phyloP scores from a whole-genome alignment of 257 asterid species.

The Eustoma russellianum region DNA sequence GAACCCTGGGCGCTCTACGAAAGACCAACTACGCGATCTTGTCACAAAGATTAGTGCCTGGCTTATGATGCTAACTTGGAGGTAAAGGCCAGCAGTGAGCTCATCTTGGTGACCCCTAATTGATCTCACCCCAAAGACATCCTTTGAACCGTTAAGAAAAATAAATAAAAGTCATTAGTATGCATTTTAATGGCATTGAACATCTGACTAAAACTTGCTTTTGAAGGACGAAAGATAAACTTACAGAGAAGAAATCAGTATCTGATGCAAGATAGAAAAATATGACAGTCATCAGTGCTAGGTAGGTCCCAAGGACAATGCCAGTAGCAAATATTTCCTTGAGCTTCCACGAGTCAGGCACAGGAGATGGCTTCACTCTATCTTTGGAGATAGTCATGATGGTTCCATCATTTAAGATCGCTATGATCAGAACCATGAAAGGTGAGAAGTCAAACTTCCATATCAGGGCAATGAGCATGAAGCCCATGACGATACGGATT shows the following conservation, averaged over 20 bases:
- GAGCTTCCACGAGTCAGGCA: slow-evolving; percentile 93
- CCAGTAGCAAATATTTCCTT: slow-evolving; percentile 88
- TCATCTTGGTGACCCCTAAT: slow-evolving; percentile 34
- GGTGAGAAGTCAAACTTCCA: slow-evolving; percentile 95
- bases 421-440: slow-evolving; percentile 84
- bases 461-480: slow-evolving; percentile 78
- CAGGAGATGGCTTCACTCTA: slow-evolving; percentile 78
- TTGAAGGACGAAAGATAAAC: not conserved
- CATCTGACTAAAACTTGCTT: too few relatives aligned
- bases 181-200: too few relatives aligned
- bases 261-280: slow-evolving; percentile 72
- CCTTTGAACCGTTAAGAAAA: slow-evolving; percentile 20
- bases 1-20: slow-evolving; percentile 69
- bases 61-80: slow-evolving; percentile 91
- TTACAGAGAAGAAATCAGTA: slow-evolving; percentile 60
- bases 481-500: slow-evolving; percentile 80
- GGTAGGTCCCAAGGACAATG: slow-evolving; percentile 75
- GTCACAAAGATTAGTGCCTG: slow-evolving; percentile 90
- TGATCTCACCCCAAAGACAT: slow-evolving; percentile 38
- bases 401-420: slow-evolving; percentile 83
- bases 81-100: slow-evolving; percentile 82
- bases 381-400: slow-evolving; percentile 95
- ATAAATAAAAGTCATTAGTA: too few relatives aligned
- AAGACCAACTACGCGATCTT: slow-evolving; percentile 83
- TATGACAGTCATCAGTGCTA: slow-evolving; percentile 63